A percentile compares a stretch with the other conserved stretches of the same genome.
Conservation (phyloP, 306 rosid genomes). For the Datisca glomerata region DNA sequence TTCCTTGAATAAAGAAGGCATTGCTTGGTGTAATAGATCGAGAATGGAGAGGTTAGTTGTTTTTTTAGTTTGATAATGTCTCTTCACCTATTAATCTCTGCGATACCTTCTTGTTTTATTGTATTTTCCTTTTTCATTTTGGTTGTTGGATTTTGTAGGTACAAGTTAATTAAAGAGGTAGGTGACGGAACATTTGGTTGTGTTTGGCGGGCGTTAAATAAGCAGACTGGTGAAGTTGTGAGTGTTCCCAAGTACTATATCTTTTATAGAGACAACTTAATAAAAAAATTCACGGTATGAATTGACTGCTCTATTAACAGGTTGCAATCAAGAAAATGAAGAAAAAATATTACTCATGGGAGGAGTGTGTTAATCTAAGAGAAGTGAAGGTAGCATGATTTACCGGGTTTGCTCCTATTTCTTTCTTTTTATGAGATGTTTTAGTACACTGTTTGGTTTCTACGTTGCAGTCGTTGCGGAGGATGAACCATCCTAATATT, state of each 20-base stretch:
- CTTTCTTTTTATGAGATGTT: not conserved
- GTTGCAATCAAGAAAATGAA: slow-evolving; percentile 97
- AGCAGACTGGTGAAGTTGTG: slow-evolving; percentile 95
- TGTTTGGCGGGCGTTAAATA: slow-evolving; percentile 92
- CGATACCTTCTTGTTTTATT: not conserved
- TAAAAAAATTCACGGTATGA: too few relatives aligned
- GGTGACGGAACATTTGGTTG: slow-evolving; percentile 97
- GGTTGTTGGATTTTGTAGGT: slow-evolving; percentile 28
- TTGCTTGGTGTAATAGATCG: slow-evolving; percentile 31
- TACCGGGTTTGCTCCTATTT: slow-evolving; percentile 1
- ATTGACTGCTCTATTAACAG: slow-evolving; percentile 29
- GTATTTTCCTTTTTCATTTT: not conserved
- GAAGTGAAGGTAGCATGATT: slow-evolving; percentile 72
- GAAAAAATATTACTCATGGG: slow-evolving; percentile 94
- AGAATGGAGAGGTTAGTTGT: slow-evolving; percentile 82
- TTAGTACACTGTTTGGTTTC: slow-evolving; percentile 1
- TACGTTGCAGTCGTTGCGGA: slow-evolving; percentile 55
- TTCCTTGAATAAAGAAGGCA: slow-evolving; percentile 56
- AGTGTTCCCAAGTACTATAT: too few relatives aligned
- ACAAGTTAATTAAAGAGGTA: slow-evolving; percentile 91
- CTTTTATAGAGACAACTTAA: too few relatives aligned
- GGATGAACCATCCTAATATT: slow-evolving; percentile 86
- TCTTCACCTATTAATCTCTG: slow-evolving; percentile 1
- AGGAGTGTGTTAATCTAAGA: slow-evolving; percentile 87
- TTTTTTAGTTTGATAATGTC: not conserved